Conservation (phyloP, 2,329 filamentous ascomycete species). For the Chlorencoelia australis region DNA sequence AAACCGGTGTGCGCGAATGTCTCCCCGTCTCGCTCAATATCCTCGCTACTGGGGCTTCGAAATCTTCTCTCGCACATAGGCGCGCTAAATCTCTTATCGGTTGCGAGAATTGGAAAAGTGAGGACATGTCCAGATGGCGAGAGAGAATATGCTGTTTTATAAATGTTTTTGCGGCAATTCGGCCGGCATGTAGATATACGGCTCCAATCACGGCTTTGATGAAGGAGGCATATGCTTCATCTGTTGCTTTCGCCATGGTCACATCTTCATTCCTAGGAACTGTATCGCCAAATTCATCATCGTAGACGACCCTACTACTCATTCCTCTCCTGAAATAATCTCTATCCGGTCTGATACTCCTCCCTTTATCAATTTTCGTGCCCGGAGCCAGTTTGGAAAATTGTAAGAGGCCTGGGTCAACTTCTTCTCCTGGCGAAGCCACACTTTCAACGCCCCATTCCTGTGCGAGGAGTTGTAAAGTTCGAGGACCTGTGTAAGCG, state of each 20-base stretch:
- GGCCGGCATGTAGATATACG: constrained; percentile 76
- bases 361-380: constrained; percentile 37
- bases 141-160: constrained; percentile 75
- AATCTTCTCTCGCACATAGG: constrained; percentile 81
- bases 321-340: constrained; percentile 55
- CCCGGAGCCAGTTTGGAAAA: constrained; percentile 46
- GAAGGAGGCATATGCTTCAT: constrained; percentile 58
- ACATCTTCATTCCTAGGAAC: constrained; percentile 23
- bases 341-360: constrained; percentile 42
- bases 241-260: constrained; percentile 20
- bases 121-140: constrained; percentile 63
- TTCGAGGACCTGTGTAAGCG: constrained; percentile 68
- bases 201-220: constrained; percentile 77
- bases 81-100: constrained; percentile 75
- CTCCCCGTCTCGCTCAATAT: constrained; percentile 88
- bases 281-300: constrained; percentile 76
- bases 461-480: constrained; percentile 61
- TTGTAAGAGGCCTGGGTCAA: constrained; percentile 84
- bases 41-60: constrained; percentile 76
- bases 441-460: constrained; percentile 91
- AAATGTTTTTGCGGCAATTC: constrained; percentile 70
- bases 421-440: constrained; percentile 79
- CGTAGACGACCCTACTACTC: constrained; percentile 68
- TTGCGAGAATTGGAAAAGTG: constrained; percentile 73
- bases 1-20: constrained; percentile 75